Conservation (phyloP, 2,329 filamentous ascomycete genomes). For the Penicillium polonicum region DNA sequence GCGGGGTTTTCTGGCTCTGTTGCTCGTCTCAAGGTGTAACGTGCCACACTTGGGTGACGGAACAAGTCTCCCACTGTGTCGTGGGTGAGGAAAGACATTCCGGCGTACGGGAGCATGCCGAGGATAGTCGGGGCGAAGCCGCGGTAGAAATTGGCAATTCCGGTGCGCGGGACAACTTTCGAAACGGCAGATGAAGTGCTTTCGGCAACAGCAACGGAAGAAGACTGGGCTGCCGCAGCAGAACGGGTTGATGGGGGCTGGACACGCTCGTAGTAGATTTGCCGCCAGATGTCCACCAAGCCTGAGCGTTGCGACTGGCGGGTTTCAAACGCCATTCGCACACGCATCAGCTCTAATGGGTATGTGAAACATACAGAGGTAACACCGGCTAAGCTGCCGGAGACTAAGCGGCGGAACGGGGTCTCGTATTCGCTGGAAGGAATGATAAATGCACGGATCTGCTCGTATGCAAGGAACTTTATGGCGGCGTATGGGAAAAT, state of each 20-base stretch:
- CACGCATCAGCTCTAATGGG: slow-evolving; percentile 86
- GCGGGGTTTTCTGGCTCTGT: slow-evolving; percentile 52
- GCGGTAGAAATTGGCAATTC: slow-evolving; percentile 88
- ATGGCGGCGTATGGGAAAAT: slow-evolving; percentile 98
- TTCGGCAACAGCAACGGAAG: slow-evolving; percentile 42
- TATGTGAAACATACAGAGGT: slow-evolving; percentile 96
- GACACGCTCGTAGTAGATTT: slow-evolving; percentile 79
- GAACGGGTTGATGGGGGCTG: slow-evolving; percentile 32
- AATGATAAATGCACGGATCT: slow-evolving; percentile 80
- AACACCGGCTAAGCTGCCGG: slow-evolving; percentile 61
- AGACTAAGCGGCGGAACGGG: slow-evolving; percentile 61
- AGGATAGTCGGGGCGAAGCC: slow-evolving; percentile 87
- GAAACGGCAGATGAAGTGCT: slow-evolving; percentile 43
- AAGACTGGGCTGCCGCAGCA: slow-evolving; percentile 29
- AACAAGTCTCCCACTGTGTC: slow-evolving; percentile 85
- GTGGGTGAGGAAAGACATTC: slow-evolving; percentile 92
- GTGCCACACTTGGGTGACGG: slow-evolving; percentile 64
- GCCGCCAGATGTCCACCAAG: slow-evolving; percentile 71
- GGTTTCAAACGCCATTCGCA: slow-evolving; percentile 93
- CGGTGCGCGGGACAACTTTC: slow-evolving; percentile 60
- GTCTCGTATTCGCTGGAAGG: slow-evolving; percentile 72
- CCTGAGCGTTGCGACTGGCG: slow-evolving; percentile 69
- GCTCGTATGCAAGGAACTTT: slow-evolving; percentile 97
- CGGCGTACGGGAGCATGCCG: slow-evolving; percentile 96
- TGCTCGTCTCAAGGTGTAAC: slow-evolving; percentile 69